A percentile compares a stretch with the other conserved stretches of the same genome.
Evolutionary conservation across 768 basidiomycete species (phyloP).

Genomic region (Lentinula raphanica): DNA sequence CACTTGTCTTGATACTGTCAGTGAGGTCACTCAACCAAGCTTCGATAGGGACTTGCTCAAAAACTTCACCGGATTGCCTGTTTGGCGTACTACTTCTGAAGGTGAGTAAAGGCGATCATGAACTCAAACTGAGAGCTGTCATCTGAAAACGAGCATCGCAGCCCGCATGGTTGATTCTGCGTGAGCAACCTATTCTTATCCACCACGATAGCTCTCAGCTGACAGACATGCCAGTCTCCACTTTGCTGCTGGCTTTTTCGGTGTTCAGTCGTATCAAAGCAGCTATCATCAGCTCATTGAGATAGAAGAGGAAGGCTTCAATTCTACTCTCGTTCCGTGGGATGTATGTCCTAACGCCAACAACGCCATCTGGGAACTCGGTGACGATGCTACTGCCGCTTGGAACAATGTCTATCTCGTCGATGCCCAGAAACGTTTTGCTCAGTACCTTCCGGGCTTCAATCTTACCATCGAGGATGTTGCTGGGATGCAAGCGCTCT

Average conservation of each 20-base stretch:
- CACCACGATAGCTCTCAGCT: background rate
- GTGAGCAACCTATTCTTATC: constrained; percentile 14
- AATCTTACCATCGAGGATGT: constrained; percentile 46
- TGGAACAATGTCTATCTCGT: constrained; percentile 63
- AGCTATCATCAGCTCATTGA: constrained; percentile 59
- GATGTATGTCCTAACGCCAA: constrained; percentile 55
- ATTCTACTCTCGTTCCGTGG: constrained; percentile 71
- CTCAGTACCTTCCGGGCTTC: constrained; percentile 44
- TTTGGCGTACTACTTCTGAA: constrained; percentile 58
- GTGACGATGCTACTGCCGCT: constrained; percentile 34
- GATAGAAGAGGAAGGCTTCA: constrained; percentile 52
- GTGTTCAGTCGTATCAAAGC: constrained; percentile 39
- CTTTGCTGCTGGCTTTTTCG: constrained; percentile 59
- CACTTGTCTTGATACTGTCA: background rate
- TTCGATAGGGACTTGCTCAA: constrained; percentile 28
- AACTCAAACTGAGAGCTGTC: background rate
- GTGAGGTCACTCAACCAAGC: background rate
- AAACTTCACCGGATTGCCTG: constrained; percentile 44
- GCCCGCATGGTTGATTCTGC: constrained; percentile 53
- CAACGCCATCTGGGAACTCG: constrained; percentile 38
- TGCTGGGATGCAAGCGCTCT: constrained; percentile 60
- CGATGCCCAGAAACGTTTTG: constrained; percentile 49
- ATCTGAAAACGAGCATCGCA: background rate
- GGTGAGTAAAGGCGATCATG: constrained; percentile 32
- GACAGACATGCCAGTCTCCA: constrained; percentile 25